These are phyloP conservation scores for Odontarrhena argentea DNA, from an alignment of 345 rosid species.

Conservation along the genomic window DNA sequence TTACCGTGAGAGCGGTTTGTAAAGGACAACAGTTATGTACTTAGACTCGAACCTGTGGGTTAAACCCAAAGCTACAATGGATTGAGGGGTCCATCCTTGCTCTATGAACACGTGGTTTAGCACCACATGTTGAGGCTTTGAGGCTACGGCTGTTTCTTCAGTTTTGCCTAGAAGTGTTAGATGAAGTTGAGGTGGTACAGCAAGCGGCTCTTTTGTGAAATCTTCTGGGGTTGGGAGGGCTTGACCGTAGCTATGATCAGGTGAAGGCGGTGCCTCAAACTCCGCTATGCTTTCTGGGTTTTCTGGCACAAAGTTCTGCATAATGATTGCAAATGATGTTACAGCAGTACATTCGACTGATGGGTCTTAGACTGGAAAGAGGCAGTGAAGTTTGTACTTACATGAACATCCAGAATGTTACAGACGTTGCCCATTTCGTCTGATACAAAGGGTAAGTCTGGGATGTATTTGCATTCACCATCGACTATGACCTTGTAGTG, in stretches of 20 bases:
- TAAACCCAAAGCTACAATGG: slow-evolving; percentile 77
- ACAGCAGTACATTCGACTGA: slow-evolving; percentile 10
- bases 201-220: slow-evolving; percentile 72
- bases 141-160: slow-evolving; percentile 43
- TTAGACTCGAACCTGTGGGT: slow-evolving; percentile 89
- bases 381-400: slow-evolving; percentile 43
- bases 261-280: slow-evolving; percentile 83
- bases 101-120: slow-evolving; percentile 87
- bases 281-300: slow-evolving; percentile 72
- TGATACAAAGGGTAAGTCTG: slow-evolving; percentile 75
- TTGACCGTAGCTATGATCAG: slow-evolving; percentile 72
- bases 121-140: slow-evolving; percentile 80
- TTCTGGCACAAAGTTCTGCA: slow-evolving; percentile 78
- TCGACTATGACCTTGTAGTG: slow-evolving; percentile 90
- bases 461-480: slow-evolving; percentile 75
- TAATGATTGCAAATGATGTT: slow-evolving; percentile 1
- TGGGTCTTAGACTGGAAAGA: neutral
- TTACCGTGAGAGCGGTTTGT: slow-evolving; percentile 75
- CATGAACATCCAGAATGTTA: slow-evolving; percentile 84
- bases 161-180: slow-evolving; percentile 64
- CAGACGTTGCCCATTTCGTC: slow-evolving; percentile 69
- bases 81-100: slow-evolving; percentile 76
- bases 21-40: slow-evolving; percentile 86
- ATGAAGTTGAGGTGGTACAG: slow-evolving; percentile 74
- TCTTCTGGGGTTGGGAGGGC: slow-evolving; percentile 65